Base-by-base conservation (phyloP, 495 filamentous ascomycete genomes). In the Aspergillus funiculosus region DNA sequence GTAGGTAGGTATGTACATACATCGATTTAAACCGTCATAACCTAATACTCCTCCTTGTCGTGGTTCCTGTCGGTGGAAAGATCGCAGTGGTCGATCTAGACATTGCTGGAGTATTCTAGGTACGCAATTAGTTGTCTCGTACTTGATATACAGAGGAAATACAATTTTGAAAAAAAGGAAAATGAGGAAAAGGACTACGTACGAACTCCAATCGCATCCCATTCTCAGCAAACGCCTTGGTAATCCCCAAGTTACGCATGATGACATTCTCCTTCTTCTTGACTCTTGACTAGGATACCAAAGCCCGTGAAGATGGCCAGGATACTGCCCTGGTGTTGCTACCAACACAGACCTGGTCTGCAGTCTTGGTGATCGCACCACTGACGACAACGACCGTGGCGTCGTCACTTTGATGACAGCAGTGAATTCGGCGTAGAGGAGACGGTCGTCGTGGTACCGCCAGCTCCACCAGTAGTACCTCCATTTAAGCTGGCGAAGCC, bases 11-110 rank as follows among this genome's bases (percentile, higher is more conserved):
- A n/a, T n/a, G 8, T 30, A 24, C 62, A 71, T 44, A 83, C 62
- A 54, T 85, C 82, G 25, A 84, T 58, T n/a, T 0, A 85, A 68
- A 0, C 82, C 82, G 51, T 85, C 82, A 57, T 84, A 84, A 57
- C n/a, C n/a, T n/a, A n/a, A n/a, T n/a, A n/a, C n/a, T 78, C 80
- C 62, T 85, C 81, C 52, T 82, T 83, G 65, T 70, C 72, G 50
- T 69, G 66, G 52, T 67, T 65, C 19, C 61, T 57, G 54, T 80
- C 71, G 22, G 74, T 78, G 20, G 73, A 76, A 9, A 87, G 68
- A 53, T 87, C 81, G 61, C 71, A 73, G 60, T 85, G 81, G 61
- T 87, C 82, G 24, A 85, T 66, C 81, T 81, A 85, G 28, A 86
- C 69, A 43, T 85, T 83, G 48, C 62, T 78, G n/a, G 61, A 40